Evolutionary conservation across 148 eudicot genomes (phyloP).

Genomic region (Linanthus parryae): DNA sequence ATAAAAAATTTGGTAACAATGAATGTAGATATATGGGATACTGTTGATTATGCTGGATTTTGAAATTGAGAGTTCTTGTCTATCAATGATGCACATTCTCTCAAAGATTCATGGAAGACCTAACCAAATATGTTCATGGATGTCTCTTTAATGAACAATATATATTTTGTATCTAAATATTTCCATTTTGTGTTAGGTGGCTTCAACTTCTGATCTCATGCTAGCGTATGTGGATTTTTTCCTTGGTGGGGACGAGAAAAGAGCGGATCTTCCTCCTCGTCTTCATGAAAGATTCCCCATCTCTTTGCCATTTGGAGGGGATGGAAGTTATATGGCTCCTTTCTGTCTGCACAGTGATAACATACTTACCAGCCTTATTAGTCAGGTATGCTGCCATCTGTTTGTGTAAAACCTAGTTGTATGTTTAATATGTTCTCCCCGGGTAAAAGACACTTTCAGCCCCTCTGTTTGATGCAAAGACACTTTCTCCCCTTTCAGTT

Average conservation of each 20-base stretch:
- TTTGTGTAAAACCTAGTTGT: background rate
- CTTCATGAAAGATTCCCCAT: constrained; percentile 80
- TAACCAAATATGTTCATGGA: too few species aligned
- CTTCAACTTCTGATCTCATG: constrained; percentile 90
- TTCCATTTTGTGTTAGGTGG: constrained; percentile 38
- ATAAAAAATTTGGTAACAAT: too few species aligned
- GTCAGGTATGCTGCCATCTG: constrained; percentile 55
- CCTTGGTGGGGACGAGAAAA: constrained; percentile 98
- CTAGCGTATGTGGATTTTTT: constrained; percentile 90
- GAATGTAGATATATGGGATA: too few species aligned
- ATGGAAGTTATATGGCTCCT: constrained; percentile 96
- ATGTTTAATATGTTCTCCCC: background rate
- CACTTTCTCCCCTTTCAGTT: too few species aligned
- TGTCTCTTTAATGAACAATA: too few species aligned
- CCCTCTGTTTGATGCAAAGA: too few species aligned
- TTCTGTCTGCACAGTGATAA: constrained; percentile 81
- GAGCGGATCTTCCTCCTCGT: constrained; percentile 84
- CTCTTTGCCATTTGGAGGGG: constrained; percentile 81
- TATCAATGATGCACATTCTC: too few species aligned
- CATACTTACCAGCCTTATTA: constrained; percentile 80
- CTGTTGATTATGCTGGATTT: too few species aligned
- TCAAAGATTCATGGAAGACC: too few species aligned
- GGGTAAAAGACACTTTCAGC: too few species aligned
- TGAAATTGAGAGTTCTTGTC: too few species aligned
- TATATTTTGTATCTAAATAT: background rate